A percentile compares a stretch with the other conserved stretches of the same genome.
These are phyloP conservation scores for Amanita phalloides DNA, from an alignment of 768 basidiomycete genomes.

Conservation along the genomic window DNA sequence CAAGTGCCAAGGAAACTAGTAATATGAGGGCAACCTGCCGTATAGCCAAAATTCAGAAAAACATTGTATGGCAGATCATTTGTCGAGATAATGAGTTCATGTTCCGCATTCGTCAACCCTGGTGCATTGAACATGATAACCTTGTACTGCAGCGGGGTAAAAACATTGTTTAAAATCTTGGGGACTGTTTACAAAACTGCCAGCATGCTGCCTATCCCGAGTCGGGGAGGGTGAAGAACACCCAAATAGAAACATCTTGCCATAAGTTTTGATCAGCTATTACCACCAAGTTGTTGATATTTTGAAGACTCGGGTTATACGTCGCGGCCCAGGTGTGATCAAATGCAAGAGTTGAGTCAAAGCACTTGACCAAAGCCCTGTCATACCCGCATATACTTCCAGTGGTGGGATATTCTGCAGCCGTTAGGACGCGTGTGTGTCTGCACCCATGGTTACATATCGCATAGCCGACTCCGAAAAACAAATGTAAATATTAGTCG, in stretches of 20 bases:
- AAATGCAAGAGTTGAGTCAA: constrained; percentile 12
- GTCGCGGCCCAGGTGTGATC: constrained; percentile 21
- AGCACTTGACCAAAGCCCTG: too few species aligned
- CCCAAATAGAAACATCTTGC: too few species aligned
- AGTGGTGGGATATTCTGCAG: too few species aligned
- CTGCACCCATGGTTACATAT: too few species aligned
- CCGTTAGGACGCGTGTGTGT: too few species aligned
- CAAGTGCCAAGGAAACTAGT: constrained; percentile 2
- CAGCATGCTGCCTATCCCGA: constrained; percentile 15
- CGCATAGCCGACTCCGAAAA: too few species aligned
- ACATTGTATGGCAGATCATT: constrained; percentile 17
- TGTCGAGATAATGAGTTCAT: constrained; percentile 13
- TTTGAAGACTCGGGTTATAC: constrained; percentile 14
- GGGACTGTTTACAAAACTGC: constrained; percentile 17
- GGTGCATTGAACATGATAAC: constrained; percentile 17
- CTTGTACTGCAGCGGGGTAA: too few species aligned
- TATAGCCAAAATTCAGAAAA: constrained; percentile 29
- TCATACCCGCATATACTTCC: too few species aligned
- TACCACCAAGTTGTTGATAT: constrained; percentile 5
- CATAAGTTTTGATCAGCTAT: neutral
- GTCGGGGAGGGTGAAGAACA: too few species aligned
- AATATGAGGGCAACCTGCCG: constrained; percentile 10
- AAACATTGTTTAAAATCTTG: too few species aligned
- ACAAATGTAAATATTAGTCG: too few species aligned
- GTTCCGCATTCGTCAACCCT: constrained; percentile 17